Conservation (phyloP, 2,329 filamentous ascomycete species). For the Botrytis medusae region DNA sequence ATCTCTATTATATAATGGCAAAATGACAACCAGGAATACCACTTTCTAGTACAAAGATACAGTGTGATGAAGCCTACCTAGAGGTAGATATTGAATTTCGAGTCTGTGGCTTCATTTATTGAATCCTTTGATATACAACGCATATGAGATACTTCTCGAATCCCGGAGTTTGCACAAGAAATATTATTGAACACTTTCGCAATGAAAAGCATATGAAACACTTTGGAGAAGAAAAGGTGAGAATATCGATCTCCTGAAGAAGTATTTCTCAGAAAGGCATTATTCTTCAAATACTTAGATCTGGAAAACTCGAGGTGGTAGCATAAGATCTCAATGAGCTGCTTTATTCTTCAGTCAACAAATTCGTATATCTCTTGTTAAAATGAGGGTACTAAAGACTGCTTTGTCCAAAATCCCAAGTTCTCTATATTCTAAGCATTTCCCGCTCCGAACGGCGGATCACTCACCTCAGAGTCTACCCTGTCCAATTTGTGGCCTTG, state of each 20-base stretch:
- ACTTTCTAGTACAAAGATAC: not conserved
- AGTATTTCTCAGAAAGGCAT: not conserved
- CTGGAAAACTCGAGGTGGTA: not conserved
- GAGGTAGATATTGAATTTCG: too few relatives aligned
- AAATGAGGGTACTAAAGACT: not conserved
- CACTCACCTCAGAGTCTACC: not conserved
- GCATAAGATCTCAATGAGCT: not conserved
- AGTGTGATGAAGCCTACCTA: not conserved
- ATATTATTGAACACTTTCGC: not conserved
- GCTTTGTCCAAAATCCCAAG: not conserved
- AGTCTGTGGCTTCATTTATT: not conserved
- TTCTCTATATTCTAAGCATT: not conserved
- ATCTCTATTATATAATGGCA: not conserved
- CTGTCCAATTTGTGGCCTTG: not conserved
- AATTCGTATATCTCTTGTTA: fast-evolving
- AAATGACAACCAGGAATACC: not conserved
- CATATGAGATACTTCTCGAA: not conserved
- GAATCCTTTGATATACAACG: not conserved
- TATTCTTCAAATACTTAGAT: not conserved
- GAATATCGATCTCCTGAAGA: too few relatives aligned
- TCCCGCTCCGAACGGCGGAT: not conserved
- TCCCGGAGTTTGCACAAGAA: not conserved
- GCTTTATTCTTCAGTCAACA: not conserved
- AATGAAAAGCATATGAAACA: not conserved
- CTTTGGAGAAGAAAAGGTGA: fast-evolving